These are phyloP conservation scores for Forsythia suspensa DNA, from an alignment of 257 asterid genomes.

Conservation along the genomic window DNA sequence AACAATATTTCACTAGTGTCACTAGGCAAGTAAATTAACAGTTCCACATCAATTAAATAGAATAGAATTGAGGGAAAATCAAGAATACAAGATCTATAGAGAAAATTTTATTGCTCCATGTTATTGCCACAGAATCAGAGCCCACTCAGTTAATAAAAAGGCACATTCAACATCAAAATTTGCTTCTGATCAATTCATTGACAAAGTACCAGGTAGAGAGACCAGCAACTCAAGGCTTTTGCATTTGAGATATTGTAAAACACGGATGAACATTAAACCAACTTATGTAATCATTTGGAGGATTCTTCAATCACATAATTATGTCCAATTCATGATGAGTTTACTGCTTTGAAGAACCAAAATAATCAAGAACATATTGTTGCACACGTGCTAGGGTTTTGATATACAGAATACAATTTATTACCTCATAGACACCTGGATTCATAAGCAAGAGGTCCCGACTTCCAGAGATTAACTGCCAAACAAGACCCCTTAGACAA, in stretches of 20 bases:
- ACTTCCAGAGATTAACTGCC: conserved; percentile 98
- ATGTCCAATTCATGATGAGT: background rate
- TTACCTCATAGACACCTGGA: conserved; percentile 99
- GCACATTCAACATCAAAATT: background rate
- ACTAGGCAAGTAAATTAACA: background rate
- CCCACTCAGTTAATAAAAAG: background rate
- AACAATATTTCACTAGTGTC: background rate
- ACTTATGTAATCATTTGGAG: background rate
- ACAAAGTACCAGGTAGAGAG: background rate
- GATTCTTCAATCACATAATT: background rate
- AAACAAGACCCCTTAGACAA: conserved; percentile 96
- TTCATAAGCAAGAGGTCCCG: conserved; percentile 97
- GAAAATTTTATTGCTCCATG: background rate
- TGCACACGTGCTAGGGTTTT: background rate
- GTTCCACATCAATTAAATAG: background rate
- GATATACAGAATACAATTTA: conserved; percentile 3
- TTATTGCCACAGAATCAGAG: background rate
- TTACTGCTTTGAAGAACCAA: background rate
- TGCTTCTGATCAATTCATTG: conserved; percentile 9
- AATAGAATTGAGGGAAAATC: background rate
- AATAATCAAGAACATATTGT: background rate
- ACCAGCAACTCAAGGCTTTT: background rate
- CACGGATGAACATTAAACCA: conserved; percentile 1
- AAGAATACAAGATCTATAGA: background rate
- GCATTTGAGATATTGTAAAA: background rate